Evolutionary conservation across 176 grass and related monocot genomes (phyloP).

Genomic region (Bothriochloa decipiens): DNA sequence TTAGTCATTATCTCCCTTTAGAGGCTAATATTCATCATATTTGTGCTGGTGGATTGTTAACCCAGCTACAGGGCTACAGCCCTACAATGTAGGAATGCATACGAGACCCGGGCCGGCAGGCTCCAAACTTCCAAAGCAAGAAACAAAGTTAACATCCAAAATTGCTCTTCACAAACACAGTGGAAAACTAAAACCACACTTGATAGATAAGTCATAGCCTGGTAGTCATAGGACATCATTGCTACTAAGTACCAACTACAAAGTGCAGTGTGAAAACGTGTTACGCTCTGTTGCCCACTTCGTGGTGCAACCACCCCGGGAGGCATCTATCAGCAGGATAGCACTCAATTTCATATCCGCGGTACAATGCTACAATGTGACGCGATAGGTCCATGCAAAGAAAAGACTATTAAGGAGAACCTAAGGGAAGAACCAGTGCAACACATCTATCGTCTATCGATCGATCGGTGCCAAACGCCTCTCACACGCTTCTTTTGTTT

Average conservation of each 20-base stretch:
- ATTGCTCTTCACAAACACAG: not conserved
- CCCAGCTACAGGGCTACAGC: no score
- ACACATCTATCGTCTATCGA: not conserved
- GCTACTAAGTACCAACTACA: not conserved
- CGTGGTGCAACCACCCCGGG: conserved; percentile 11
- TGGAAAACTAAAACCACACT: not conserved
- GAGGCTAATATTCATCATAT: no score
- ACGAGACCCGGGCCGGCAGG: no score
- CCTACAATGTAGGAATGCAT: not conserved
- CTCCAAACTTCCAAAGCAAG: not conserved
- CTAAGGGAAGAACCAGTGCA: not conserved
- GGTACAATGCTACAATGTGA: conserved; percentile 14
- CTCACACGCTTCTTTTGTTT: no score
- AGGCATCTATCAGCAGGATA: not conserved
- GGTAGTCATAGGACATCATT: not conserved
- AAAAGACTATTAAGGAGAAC: not conserved
- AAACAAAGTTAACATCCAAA: not conserved
- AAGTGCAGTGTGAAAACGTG: conserved; percentile 5
- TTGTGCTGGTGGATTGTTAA: no score
- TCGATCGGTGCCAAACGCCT: not conserved
- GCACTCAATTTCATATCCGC: conserved; percentile 23
- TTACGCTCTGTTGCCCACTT: not conserved
- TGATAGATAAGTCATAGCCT: not conserved
- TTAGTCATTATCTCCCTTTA: no score
- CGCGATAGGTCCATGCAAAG: conserved; percentile 35